Evolutionary conservation across 1,139 yeast genomes (phyloP).

Genomic region (Yamadazyma sp.): DNA sequence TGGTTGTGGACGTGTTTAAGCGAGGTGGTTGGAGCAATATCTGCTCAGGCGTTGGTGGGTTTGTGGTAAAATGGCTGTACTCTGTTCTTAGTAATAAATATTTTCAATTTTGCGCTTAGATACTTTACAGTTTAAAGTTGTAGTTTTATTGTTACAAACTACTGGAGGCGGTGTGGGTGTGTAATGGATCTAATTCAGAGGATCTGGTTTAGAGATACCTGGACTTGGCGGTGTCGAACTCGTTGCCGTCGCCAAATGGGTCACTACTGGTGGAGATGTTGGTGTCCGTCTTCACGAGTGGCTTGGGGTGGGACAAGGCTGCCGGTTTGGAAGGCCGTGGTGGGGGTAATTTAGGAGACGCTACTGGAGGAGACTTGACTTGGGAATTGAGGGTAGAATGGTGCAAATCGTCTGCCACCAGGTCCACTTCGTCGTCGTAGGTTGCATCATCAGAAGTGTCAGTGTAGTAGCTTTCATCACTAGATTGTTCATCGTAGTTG

Average conservation of each 20-base stretch:
- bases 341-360: slow-evolving; percentile 29
- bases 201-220: not conserved
- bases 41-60: too few relatives aligned
- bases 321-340: slow-evolving; percentile 33
- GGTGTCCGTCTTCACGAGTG: slow-evolving; percentile 22
- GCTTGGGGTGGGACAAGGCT: slow-evolving; percentile 10
- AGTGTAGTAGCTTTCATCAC: slow-evolving; percentile 44
- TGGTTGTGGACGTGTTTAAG: too few relatives aligned
- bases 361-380: not conserved
- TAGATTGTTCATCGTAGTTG: slow-evolving; percentile 27
- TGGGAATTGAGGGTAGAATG: not conserved
- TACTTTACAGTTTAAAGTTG: too few relatives aligned
- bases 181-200: too few relatives aligned
- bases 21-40: too few relatives aligned
- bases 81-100: too few relatives aligned
- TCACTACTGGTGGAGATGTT: slow-evolving; percentile 36
- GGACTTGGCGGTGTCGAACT: slow-evolving; percentile 21
- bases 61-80: too few relatives aligned
- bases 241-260: slow-evolving; percentile 72
- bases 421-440: slow-evolving; percentile 20
- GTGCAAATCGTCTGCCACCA: slow-evolving; percentile 15
- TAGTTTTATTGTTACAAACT: too few relatives aligned
- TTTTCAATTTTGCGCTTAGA: too few relatives aligned
- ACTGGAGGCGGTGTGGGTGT: too few relatives aligned
- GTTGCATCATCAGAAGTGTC: slow-evolving; percentile 29